These are phyloP conservation scores for Hyaloscypha finlandica DNA, from an alignment of 495 filamentous ascomycete species.

Conservation along the genomic window DNA sequence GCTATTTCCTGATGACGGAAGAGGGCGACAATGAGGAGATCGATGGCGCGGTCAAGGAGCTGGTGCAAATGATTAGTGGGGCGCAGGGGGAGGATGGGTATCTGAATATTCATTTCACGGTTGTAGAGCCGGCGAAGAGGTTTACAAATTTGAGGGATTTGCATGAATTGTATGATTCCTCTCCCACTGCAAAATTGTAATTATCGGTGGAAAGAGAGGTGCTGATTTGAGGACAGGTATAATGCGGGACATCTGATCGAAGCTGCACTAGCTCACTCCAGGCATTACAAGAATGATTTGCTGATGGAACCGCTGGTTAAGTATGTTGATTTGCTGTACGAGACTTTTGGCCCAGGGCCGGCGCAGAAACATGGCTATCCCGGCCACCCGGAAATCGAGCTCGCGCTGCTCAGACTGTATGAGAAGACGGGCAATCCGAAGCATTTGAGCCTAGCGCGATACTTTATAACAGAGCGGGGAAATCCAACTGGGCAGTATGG, in stretches of 20 bases:
- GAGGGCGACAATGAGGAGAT: constrained; percentile 47
- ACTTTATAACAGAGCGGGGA: constrained; percentile 60
- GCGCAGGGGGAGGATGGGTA: constrained; percentile 61
- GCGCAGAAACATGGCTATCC: constrained; percentile 59
- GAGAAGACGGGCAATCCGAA: constrained; percentile 45
- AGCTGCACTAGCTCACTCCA: constrained; percentile 55
- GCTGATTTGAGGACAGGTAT: constrained; percentile 41
- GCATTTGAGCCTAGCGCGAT: constrained; percentile 52
- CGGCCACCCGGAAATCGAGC: constrained; percentile 62
- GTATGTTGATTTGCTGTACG: constrained; percentile 54
- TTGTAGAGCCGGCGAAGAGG: constrained; percentile 50
- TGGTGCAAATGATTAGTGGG: constrained; percentile 54
- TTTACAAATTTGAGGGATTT: constrained; percentile 62
- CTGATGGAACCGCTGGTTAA: constrained; percentile 53
- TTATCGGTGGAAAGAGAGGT: neutral
- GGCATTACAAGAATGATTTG: constrained; percentile 50
- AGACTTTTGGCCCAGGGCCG: constrained; percentile 49
- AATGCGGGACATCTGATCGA: constrained; percentile 63
- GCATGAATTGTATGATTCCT: constrained; percentile 56
- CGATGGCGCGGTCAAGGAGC: constrained; percentile 52
- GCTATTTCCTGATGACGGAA: constrained; percentile 47
- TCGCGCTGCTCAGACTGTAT: constrained; percentile 57
- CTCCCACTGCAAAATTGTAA: neutral
- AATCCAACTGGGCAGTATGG: constrained; percentile 51
- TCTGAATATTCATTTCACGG: constrained; percentile 60